Conservation (phyloP, 2,329 filamentous ascomycete genomes). For the Thyridium curvatum region DNA sequence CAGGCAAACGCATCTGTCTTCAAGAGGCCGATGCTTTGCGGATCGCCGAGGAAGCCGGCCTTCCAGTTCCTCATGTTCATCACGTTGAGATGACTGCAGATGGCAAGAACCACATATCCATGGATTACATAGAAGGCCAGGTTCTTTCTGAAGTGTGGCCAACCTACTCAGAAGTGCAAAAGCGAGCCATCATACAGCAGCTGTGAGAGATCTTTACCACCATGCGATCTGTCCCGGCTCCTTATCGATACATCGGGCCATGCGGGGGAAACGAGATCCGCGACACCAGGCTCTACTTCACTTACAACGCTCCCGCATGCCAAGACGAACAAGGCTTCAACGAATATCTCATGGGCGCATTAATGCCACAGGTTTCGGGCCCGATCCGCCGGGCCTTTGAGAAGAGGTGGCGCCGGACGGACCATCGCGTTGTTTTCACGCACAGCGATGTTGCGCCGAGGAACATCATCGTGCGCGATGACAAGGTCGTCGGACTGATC, state of each 20-base stretch:
- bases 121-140: constrained; percentile 18
- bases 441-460: constrained; percentile 41
- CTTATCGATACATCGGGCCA: constrained; percentile 13
- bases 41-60: constrained; percentile 9
- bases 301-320: constrained; percentile 14
- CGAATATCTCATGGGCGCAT: constrained; percentile 11
- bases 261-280: constrained; percentile 18
- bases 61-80: constrained; percentile 16
- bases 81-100: constrained; percentile 8
- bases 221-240: constrained; percentile 17
- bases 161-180: constrained; percentile 12
- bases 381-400: constrained; percentile 14
- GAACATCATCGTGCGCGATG: constrained; percentile 35
- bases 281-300: constrained; percentile 14
- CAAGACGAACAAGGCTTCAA: constrained; percentile 16
- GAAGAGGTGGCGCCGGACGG: constrained; percentile 10
- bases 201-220: constrained; percentile 14
- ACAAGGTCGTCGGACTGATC: constrained; percentile 32
- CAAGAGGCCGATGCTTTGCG: constrained; percentile 18
- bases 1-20: constrained; percentile 14
- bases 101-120: constrained; percentile 12
- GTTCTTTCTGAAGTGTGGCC: constrained; percentile 18
- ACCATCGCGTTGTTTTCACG: constrained; percentile 33
- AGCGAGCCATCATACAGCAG: constrained; percentile 13
- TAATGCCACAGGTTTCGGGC: constrained; percentile 10